Evolutionary conservation across 202 grass and related monocot species (phyloP).

Genomic region (Bolboschoenoplectus hybrid): DNA sequence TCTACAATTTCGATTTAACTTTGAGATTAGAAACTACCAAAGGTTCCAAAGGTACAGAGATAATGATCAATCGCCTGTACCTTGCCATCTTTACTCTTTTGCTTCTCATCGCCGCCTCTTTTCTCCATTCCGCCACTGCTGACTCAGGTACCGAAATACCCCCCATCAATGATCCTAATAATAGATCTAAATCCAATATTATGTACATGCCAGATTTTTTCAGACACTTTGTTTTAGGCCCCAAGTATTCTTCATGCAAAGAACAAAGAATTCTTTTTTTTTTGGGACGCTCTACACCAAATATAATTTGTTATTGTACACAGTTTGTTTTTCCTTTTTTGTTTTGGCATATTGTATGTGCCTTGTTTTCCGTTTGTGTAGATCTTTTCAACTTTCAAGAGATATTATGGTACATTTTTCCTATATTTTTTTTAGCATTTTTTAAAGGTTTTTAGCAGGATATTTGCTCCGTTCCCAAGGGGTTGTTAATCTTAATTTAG

Average conservation of each 20-base stretch:
- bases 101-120: conserved; percentile 48
- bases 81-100: conserved; percentile 40
- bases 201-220: background rate
- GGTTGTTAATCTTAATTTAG: background rate
- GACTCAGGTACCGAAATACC: conserved; percentile 49
- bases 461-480: background rate
- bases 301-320: background rate
- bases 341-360: background rate
- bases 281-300: background rate
- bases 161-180: background rate
- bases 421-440: background rate
- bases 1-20: conserved; percentile 6
- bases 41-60: background rate
- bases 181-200: background rate
- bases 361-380: background rate
- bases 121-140: conserved; percentile 51
- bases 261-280: background rate
- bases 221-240: background rate
- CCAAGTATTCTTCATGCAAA: background rate
- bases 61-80: conserved; percentile 53
- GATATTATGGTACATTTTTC: background rate
- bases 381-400: background rate
- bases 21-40: background rate
- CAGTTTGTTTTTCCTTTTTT: background rate
- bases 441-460: background rate